A percentile compares a stretch with the other conserved stretches of the same genome.
phyloP scores from a whole-genome alignment of 257 asterid species.

The Jacaranda copaia region DNA sequence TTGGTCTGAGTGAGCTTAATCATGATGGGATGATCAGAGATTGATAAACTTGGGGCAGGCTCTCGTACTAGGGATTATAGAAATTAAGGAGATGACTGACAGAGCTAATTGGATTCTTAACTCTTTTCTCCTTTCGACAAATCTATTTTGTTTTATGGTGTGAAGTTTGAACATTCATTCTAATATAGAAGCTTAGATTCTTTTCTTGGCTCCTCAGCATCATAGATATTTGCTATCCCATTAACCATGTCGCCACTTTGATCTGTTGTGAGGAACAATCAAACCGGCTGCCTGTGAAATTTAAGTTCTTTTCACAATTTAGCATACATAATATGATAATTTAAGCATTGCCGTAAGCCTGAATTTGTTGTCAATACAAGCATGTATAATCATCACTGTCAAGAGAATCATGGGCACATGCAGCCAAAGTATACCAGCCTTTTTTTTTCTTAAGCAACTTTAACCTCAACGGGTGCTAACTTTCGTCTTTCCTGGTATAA shows the following conservation, averaged over 20 bases:
- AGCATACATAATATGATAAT: too few relatives aligned
- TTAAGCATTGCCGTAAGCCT: too few relatives aligned
- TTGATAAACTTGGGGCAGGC: constrained; percentile 62
- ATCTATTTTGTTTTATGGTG: constrained; percentile 16
- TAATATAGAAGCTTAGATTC: constrained; percentile 18
- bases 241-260: constrained; percentile 8
- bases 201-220: not conserved
- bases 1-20: constrained; percentile 61
- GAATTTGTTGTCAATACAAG: too few relatives aligned
- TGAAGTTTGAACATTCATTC: constrained; percentile 23
- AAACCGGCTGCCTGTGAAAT: too few relatives aligned
- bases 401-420: too few relatives aligned
- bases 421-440: too few relatives aligned
- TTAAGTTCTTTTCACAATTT: too few relatives aligned
- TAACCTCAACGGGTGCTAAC: not conserved
- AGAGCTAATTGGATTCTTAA: constrained; percentile 26
- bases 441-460: not conserved
- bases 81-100: constrained; percentile 30
- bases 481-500: not conserved
- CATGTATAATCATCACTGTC: too few relatives aligned
- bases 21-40: too few relatives aligned
- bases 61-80: constrained; percentile 44
- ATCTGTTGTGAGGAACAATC: not conserved
- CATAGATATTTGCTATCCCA: not conserved
- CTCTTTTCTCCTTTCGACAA: constrained; percentile 19